Percentiles rank a stretch among this genome's conserved stretches.
Conservation (phyloP, 257 asterid genomes). For the Paraleonurus japonicus region DNA sequence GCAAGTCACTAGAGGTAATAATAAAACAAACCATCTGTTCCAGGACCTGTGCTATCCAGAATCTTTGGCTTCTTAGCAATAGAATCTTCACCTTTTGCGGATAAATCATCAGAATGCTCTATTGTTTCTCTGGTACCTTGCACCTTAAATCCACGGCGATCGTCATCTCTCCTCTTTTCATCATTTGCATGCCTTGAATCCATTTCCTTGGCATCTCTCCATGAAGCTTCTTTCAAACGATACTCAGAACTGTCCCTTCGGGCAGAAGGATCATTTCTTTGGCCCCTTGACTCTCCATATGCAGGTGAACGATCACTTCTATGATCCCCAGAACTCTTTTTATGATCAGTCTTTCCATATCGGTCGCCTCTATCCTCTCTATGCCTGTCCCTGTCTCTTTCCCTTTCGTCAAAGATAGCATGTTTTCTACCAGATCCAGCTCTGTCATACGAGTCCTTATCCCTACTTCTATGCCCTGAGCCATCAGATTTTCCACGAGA, state of each 20-base stretch:
- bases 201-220: slow-evolving; percentile 40
- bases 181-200: slow-evolving; percentile 38
- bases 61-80: slow-evolving; percentile 62
- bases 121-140: slow-evolving; percentile 31
- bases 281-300: slow-evolving; percentile 51
- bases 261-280: slow-evolving; percentile 44
- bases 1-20: not conserved
- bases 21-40: slow-evolving; percentile 42
- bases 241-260: slow-evolving; percentile 49
- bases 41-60: slow-evolving; percentile 31
- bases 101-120: slow-evolving; percentile 39
- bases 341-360: slow-evolving; percentile 45
- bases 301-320: slow-evolving; percentile 43
- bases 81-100: slow-evolving; percentile 43
- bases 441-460: slow-evolving; percentile 52
- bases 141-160: slow-evolving; percentile 38
- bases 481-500: slow-evolving; percentile 51
- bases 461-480: slow-evolving; percentile 47
- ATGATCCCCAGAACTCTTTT: slow-evolving; percentile 39
- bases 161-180: slow-evolving; percentile 47
- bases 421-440: slow-evolving; percentile 60
- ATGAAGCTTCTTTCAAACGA: slow-evolving; percentile 49
- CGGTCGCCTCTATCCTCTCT: slow-evolving; percentile 48
- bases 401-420: slow-evolving; percentile 42
- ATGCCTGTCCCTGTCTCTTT: slow-evolving; percentile 37